A percentile compares a stretch with the other conserved stretches of the same genome.
Conservation (phyloP, 768 basidiomycete species). For the Tricholoma flavovirens region DNA sequence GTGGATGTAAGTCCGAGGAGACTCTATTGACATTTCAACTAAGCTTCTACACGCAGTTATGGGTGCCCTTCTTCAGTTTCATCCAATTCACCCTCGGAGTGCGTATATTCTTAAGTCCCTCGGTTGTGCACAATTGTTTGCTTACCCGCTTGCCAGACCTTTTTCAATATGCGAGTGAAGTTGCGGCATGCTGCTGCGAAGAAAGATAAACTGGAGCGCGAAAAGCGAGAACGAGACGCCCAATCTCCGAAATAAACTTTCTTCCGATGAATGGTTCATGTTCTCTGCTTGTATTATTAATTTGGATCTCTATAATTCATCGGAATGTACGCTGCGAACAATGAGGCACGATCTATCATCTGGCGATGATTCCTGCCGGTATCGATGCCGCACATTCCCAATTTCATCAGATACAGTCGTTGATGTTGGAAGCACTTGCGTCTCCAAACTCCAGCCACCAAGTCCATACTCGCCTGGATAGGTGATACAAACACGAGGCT, state of each 20-base stretch:
- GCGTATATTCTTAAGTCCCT: conserved; percentile 20
- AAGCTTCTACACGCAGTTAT: conserved; percentile 43
- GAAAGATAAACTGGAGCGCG: conserved; percentile 37
- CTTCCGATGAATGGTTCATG: neutral
- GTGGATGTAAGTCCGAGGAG: conserved; percentile 47
- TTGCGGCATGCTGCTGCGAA: conserved; percentile 47
- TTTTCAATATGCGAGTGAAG: conserved; percentile 71
- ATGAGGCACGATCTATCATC: conserved; percentile 25
- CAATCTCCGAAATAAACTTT: neutral
- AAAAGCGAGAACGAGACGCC: conserved; percentile 22
- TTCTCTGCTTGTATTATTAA: conserved; percentile 2
- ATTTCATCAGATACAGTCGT: neutral
- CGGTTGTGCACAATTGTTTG: neutral
- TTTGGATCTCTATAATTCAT: conserved; percentile 17
- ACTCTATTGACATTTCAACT: neutral
- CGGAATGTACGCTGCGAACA: conserved; percentile 23
- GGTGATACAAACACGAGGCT: conserved; percentile 52
- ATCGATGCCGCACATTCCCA: conserved; percentile 24
- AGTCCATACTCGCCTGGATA: conserved; percentile 62
- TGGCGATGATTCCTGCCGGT: conserved; percentile 27
- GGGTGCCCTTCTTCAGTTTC: conserved; percentile 84
- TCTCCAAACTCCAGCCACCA: conserved; percentile 65
- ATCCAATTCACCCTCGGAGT: conserved; percentile 76
- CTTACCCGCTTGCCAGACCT: conserved; percentile 39
- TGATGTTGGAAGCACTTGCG: conserved; percentile 45